Percentiles rank a stretch among this genome's conserved stretches.
These are phyloP conservation scores for Suillus fuscotomentosus DNA, from an alignment of 768 basidiomycete species.

Conservation along the genomic window DNA sequence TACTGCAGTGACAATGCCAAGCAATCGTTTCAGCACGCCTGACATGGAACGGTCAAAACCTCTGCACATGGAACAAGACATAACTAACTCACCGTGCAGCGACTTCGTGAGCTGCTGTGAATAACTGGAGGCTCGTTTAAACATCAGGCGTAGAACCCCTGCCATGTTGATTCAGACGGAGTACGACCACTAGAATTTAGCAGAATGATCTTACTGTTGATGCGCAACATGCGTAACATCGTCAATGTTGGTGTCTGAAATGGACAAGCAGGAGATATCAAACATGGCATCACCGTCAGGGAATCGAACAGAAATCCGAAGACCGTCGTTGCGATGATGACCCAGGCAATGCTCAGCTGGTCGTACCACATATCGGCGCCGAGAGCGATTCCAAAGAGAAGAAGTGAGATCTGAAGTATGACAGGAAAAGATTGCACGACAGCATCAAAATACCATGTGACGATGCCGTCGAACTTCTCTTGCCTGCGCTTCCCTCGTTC, in stretches of 20 bases:
- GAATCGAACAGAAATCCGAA: conserved; percentile 1
- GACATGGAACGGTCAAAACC: neutral
- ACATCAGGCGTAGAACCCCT: neutral
- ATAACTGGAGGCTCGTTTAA: neutral
- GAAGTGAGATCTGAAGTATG: conserved; percentile 10
- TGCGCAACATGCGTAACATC: neutral
- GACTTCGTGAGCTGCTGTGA: neutral
- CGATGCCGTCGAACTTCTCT: conserved; percentile 10
- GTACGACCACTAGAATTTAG: neutral
- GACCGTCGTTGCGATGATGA: neutral
- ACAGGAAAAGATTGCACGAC: conserved; percentile 11
- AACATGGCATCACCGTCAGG: neutral
- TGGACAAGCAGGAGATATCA: neutral
- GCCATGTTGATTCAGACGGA: neutral
- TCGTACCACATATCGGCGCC: neutral
- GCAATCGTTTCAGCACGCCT: neutral
- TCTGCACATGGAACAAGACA: neutral
- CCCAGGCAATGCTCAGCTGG: neutral
- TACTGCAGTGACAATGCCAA: neutral
- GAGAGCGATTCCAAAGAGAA: conserved; percentile 13
- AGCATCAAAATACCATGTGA: conserved; percentile 12
- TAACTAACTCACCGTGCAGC: neutral
- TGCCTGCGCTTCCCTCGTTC: conserved; percentile 11
- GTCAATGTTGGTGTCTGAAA: conserved; percentile 5
- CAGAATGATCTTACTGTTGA: neutral